phyloP scores from a whole-genome alignment of 2,329 filamentous ascomycete genomes.

The Fusarium metavorans region DNA sequence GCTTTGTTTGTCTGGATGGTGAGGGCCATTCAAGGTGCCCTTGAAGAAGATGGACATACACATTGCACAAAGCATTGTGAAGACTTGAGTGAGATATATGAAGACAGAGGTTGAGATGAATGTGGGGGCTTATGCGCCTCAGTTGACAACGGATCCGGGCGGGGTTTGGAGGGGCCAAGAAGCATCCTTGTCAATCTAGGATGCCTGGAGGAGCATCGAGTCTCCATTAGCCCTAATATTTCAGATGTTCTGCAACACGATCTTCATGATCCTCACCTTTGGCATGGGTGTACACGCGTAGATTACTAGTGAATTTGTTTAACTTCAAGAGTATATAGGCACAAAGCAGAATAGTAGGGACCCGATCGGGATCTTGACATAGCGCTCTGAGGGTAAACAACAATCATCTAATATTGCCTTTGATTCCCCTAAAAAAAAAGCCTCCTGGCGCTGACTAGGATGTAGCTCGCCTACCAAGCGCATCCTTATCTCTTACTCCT shows the following conservation, averaged over 20 bases:
- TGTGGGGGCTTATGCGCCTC: not conserved
- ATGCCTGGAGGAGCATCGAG: not conserved
- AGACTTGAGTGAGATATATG: not conserved
- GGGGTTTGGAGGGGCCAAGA: not conserved
- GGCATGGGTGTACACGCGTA: not conserved
- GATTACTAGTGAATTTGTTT: not conserved
- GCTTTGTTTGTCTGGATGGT: not conserved
- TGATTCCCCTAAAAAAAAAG: not conserved
- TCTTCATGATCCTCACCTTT: not conserved
- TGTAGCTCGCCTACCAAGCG: not conserved
- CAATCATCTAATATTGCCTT: no score
- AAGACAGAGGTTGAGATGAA: not conserved
- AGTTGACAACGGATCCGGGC: not conserved
- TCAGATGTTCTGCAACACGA: not conserved
- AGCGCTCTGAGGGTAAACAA: not conserved
- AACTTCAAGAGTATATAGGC: no score
- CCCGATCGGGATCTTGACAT: not conserved
- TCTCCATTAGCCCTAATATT: not conserved
- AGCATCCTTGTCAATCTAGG: not conserved
- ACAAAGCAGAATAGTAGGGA: not conserved
- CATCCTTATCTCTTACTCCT: not conserved
- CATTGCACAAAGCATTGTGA: constrained; percentile 5
- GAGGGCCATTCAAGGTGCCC: not conserved
- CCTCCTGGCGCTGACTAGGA: not conserved
- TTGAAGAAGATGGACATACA: constrained; percentile 11